Evolutionary conservation across 2,329 filamentous ascomycete species (phyloP).

Genomic region (Colletotrichum nymphaeae): DNA sequence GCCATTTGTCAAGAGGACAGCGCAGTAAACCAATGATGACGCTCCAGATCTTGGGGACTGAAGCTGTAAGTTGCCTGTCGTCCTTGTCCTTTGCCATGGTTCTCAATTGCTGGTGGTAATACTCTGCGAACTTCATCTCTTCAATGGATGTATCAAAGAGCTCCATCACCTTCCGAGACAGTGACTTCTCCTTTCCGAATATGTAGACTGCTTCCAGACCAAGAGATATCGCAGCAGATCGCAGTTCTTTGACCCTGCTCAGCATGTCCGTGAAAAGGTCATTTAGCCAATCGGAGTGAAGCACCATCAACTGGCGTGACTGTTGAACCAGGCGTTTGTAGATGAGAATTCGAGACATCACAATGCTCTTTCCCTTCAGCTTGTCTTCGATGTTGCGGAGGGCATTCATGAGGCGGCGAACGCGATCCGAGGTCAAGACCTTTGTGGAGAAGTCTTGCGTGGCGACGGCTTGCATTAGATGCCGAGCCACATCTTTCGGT

Average conservation of each 20-base stretch:
- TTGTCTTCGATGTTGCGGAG: slow-evolving; percentile 80
- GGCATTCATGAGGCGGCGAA: slow-evolving; percentile 76
- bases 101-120: slow-evolving; percentile 74
- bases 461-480: slow-evolving; percentile 83
- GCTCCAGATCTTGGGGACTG: slow-evolving; percentile 91
- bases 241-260: slow-evolving; percentile 81
- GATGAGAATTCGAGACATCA: slow-evolving; percentile 80
- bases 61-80: slow-evolving; percentile 58
- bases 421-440: slow-evolving; percentile 78
- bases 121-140: slow-evolving; percentile 74
- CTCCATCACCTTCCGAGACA: slow-evolving; percentile 75
- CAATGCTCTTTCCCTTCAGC: slow-evolving; percentile 82
- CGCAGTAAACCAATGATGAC: slow-evolving; percentile 83
- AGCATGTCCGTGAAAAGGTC: slow-evolving; percentile 87
- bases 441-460: slow-evolving; percentile 82
- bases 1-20: slow-evolving; percentile 75
- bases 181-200: slow-evolving; percentile 75
- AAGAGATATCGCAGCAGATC: slow-evolving; percentile 78
- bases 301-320: slow-evolving; percentile 75
- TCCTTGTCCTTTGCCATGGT: slow-evolving; percentile 75
- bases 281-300: slow-evolving; percentile 81
- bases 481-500: slow-evolving; percentile 82
- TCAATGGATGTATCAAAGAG: slow-evolving; percentile 70
- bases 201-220: slow-evolving; percentile 77
- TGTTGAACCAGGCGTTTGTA: slow-evolving; percentile 83